Evolutionary conservation across 495 filamentous ascomycete genomes (phyloP).

Genomic region (Neurospora sp.): DNA sequence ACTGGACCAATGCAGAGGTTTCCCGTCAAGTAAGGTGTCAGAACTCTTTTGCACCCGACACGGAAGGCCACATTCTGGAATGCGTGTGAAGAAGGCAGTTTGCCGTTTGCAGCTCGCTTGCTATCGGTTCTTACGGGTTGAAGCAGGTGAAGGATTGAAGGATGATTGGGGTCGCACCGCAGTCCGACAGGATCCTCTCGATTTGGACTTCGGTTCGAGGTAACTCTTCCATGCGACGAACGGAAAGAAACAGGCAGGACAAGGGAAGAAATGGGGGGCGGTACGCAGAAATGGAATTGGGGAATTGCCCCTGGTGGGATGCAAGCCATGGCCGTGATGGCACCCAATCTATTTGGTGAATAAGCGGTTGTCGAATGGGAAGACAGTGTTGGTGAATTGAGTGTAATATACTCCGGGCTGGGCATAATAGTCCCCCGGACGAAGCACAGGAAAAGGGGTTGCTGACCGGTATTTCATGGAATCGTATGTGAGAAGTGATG

Average conservation of each 20-base stretch:
- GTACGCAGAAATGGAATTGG: not conserved
- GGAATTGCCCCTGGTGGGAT: not conserved
- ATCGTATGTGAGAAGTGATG: not conserved
- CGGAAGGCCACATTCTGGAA: not conserved
- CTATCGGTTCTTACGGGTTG: not conserved
- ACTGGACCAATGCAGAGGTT: not conserved
- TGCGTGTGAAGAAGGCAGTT: not conserved
- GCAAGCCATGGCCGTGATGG: not conserved
- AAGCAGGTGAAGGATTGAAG: not conserved
- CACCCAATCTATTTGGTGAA: not conserved
- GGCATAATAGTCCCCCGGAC: not conserved
- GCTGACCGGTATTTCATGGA: not conserved
- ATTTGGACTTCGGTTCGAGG: not conserved
- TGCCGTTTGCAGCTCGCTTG: not conserved
- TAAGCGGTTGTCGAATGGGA: not conserved
- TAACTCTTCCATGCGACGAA: not conserved
- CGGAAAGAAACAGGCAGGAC: not conserved
- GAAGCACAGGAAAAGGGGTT: not conserved
- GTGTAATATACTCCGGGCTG: not conserved
- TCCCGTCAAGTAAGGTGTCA: not conserved
- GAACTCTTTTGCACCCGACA: not conserved
- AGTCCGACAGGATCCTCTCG: not conserved
- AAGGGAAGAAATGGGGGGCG: not conserved
- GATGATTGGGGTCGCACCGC: not conserved
- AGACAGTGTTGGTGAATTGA: not conserved